These are phyloP conservation scores for Termitomyces sp. DNA, from an alignment of 768 basidiomycete genomes.

Conservation along the genomic window DNA sequence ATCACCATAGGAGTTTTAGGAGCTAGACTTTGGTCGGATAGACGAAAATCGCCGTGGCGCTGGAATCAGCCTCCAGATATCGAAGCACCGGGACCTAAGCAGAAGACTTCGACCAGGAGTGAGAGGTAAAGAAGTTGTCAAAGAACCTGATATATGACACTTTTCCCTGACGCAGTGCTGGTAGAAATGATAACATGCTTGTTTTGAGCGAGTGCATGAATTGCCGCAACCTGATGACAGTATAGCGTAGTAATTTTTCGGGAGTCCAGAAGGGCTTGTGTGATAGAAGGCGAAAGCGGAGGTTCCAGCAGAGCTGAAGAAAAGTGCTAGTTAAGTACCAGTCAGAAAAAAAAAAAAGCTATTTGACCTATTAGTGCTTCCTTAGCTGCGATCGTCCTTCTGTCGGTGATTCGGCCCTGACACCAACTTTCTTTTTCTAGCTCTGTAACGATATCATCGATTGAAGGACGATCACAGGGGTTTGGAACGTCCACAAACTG, in stretches of 20 bases:
- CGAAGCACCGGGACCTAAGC: slow-evolving; percentile 63
- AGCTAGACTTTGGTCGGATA: slow-evolving; percentile 77
- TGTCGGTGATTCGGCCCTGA: slow-evolving; percentile 58
- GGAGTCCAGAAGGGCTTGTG: slow-evolving; percentile 47
- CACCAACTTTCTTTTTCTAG: slow-evolving; percentile 60
- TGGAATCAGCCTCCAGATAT: slow-evolving; percentile 54
- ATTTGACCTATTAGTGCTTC: slow-evolving; percentile 40
- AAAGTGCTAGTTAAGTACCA: background rate
- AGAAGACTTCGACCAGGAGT: background rate
- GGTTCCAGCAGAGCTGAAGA: slow-evolving; percentile 40
- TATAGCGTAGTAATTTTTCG: slow-evolving; percentile 65
- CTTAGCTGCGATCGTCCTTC: slow-evolving; percentile 48
- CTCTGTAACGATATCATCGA: slow-evolving; percentile 54
- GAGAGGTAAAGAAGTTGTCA: background rate
- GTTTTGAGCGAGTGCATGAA: slow-evolving; percentile 51
- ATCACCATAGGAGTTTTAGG: background rate
- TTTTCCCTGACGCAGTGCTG: slow-evolving; percentile 87
- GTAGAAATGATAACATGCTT: slow-evolving; percentile 85
- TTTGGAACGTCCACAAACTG: slow-evolving; percentile 26
- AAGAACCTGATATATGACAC: slow-evolving; percentile 75
- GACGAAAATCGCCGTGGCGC: slow-evolving; percentile 72
- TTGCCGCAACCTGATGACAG: slow-evolving; percentile 64
- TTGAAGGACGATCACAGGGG: slow-evolving; percentile 49
- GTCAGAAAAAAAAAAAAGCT: background rate
- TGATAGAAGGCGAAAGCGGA: slow-evolving; percentile 52